Conservation (phyloP, 768 basidiomycete species). For the Termitomyces sp. region DNA sequence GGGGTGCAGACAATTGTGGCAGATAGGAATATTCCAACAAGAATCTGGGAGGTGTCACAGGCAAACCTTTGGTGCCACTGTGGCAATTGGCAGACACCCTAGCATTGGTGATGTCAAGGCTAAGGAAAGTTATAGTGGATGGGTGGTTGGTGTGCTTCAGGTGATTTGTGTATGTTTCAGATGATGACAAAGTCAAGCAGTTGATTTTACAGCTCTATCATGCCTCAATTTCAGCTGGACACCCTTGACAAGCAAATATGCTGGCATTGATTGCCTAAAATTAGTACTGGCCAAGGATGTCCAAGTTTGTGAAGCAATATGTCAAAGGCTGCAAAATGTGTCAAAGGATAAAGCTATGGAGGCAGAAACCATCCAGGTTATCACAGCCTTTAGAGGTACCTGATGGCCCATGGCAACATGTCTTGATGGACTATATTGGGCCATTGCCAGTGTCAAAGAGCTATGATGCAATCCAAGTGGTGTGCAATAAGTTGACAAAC, state of each 20-base stretch:
- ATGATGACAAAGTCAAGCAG: background rate
- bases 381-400: background rate
- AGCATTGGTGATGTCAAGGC: too few species aligned
- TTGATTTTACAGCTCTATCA: background rate
- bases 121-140: background rate
- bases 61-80: background rate
- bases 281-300: slow-evolving; percentile 24
- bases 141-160: slow-evolving; percentile 11
- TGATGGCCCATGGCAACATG: background rate
- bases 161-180: slow-evolving; percentile 8
- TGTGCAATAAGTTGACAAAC: background rate
- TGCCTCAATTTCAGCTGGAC: too few species aligned
- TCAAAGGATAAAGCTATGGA: background rate
- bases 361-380: background rate
- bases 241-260: slow-evolving; percentile 1
- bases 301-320: slow-evolving; percentile 17
- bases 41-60: background rate
- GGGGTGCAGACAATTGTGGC: background rate
- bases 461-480: background rate
- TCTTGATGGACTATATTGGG: background rate
- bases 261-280: slow-evolving; percentile 25
- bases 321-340: slow-evolving; percentile 3
- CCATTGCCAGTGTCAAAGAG: background rate
- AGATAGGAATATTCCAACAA: background rate
- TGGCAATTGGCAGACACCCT: too few species aligned